These are phyloP conservation scores for Thymus quinquecostatus DNA, from an alignment of 257 asterid genomes.

Conservation along the genomic window DNA sequence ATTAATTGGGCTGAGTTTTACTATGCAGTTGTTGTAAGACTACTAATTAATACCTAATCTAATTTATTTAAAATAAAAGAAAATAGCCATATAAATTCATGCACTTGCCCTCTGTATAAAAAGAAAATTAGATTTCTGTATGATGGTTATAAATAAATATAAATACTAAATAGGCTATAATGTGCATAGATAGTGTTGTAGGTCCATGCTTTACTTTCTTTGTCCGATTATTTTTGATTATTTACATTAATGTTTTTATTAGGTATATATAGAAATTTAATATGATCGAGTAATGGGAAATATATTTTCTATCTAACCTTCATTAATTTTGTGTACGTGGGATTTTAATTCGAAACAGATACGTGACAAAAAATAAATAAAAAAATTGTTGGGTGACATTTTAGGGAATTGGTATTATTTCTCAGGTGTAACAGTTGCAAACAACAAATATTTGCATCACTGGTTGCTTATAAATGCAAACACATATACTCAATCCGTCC, in stretches of 20 bases:
- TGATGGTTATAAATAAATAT: not conserved
- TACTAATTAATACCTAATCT: too few species aligned
- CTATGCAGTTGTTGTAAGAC: too few species aligned
- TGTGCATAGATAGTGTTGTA: not conserved
- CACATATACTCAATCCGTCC: not conserved
- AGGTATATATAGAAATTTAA: not conserved
- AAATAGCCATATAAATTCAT: not conserved
- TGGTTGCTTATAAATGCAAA: constrained; percentile 1
- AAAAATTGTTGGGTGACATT: not conserved
- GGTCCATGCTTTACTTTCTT: constrained; percentile 13
- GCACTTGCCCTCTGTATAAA: not conserved
- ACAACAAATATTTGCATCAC: not conserved
- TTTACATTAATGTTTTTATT: not conserved
- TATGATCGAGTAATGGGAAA: too few species aligned
- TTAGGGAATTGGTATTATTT: not conserved
- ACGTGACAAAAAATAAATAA: not conserved
- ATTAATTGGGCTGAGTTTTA: too few species aligned
- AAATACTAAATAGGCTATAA: too few species aligned
- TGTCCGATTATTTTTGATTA: too few species aligned
- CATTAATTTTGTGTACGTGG: not conserved
- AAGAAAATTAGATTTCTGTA: not conserved
- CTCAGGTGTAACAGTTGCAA: not conserved
- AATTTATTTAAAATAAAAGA: too few species aligned
- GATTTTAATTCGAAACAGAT: not conserved
- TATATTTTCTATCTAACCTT: not conserved